Evolutionary conservation across 1,139 yeast species (phyloP), one percentile per base, ranked within the genome.

Genomic region (Nakaseomyces kungkrabaensis): DNA sequence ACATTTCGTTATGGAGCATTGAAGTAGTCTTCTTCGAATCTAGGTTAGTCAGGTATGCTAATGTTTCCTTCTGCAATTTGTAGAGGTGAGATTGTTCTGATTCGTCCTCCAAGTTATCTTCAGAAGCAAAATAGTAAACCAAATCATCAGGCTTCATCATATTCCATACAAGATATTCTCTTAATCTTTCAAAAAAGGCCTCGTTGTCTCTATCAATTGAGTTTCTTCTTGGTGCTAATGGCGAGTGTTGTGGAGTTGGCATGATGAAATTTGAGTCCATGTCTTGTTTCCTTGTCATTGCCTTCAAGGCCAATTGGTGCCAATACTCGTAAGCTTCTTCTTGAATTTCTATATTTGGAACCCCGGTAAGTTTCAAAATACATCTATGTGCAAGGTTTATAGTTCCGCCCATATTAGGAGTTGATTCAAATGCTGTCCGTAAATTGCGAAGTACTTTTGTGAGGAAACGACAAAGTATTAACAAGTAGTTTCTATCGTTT

Each of bases 11-110:
- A 10, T 25, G 43, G 6, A 40, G 8, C 32, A 40, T 40, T 26
- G 32, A 25, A 10, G 22, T 25, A n/a, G 43, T 40, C 9, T 40
- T 40, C 9, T 10, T 13, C 9, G 17, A 4, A 11, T 92, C 94
- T 67, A 92, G 77, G 68, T 92, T 97, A 5, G 98, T 92, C 64
- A 92, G 75, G 66, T 87, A 92, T 48, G 92, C 97, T 55, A 92
- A 74, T 13, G 88, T 94, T 67, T 92, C 97, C 68, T 97, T 82
- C 86, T 90, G 87, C 40, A 90, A 81, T 70, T 90, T 89, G 72
- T 92, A 92, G 54, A 92, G 74, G 58, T 90, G 95, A 25, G 43
- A 40, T 26, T 40, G 43, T 26, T 40, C 43, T 4, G 43, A 25
- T 40, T 40, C 43, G 22, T 40, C 43, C 13, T 25, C 22, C 11